Base-by-base conservation (phyloP, 768 basidiomycete genomes). In the Gautieria morchelliformis region DNA sequence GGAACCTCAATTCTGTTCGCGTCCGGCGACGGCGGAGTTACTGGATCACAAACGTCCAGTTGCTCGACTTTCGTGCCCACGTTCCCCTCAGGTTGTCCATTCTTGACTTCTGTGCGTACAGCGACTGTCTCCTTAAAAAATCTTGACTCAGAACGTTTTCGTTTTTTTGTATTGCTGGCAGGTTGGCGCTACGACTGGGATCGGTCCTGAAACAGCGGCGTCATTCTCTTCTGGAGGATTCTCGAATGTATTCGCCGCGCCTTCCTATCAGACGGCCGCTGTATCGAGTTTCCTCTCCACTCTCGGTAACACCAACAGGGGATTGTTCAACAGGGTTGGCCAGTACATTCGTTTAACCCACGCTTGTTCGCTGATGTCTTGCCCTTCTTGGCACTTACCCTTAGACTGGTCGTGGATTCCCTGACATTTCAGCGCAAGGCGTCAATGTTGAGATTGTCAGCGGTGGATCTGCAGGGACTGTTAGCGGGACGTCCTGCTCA, bases 21-120 rank as follows among this genome's bases (percentile, higher is more conserved):
- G 0, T 71, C 73, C 9, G 73, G 72, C 33, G 71, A 73, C 55
- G 70, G 69, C 30, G 72, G 71, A 56, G 71, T 71, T 41, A 67
- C 66, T 12, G 71, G 71, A n/a, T 63, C 63, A 7, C 66, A 68
- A 53, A 44, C 58, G 47, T 49, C 53, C 10, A 27, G 46, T 14
- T 71, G 71, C 66, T 63, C 55, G 15, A 66, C 58, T 30, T 74
- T 72, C 63, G 53, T 70, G 10, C 66, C 69, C 5, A 67, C 69
- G 3, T 72, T 73, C 68, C 71, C 70, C 1, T 66, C 68, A 5
- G 66, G 66, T 17, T 73, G 72, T 54, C 69, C 72, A 12, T 71
- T 63, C 69, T 12, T 53, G 11, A 22, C 49, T 17, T 48, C 52
- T 41, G 40, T 40, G 40, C 40, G 40, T 41, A 14, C 7, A 41